Percentiles rank a stretch among this genome's conserved stretches.
Evolutionary conservation across 2,329 filamentous ascomycete species (phyloP).

Genomic region (Sphaceloma murrayae): DNA sequence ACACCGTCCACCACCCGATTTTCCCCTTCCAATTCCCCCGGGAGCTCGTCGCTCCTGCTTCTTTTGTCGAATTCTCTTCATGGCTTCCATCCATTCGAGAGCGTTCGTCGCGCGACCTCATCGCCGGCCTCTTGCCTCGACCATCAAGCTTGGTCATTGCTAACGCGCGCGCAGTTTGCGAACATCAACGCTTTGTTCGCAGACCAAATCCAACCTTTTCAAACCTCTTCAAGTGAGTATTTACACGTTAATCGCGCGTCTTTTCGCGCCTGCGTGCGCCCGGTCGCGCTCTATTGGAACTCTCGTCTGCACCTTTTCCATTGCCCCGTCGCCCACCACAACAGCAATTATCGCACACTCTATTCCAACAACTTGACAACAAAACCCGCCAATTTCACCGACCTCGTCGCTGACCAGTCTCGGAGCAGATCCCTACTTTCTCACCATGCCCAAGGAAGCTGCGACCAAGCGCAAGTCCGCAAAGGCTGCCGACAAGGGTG

Average conservation of each 20-base stretch:
- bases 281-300: neutral
- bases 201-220: neutral
- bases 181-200: neutral
- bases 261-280: neutral
- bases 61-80: slow-evolving; percentile 11
- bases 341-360: neutral
- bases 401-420: slow-evolving; percentile 6
- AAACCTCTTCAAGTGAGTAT: slow-evolving; percentile 5
- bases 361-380: neutral
- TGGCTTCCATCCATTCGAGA: slow-evolving; percentile 3
- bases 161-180: neutral
- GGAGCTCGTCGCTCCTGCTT: slow-evolving; percentile 7
- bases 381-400: no score
- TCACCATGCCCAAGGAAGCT: slow-evolving; percentile 58
- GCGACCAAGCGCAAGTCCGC: slow-evolving; percentile 51
- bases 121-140: slow-evolving; percentile 1
- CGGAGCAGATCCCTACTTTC: neutral
- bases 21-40: slow-evolving; percentile 10
- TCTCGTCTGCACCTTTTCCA: no score
- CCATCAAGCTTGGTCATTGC: neutral
- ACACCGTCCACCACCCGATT: slow-evolving; percentile 12
- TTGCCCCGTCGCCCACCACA: neutral
- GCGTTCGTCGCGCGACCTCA: slow-evolving; percentile 11
- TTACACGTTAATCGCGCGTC: slow-evolving; percentile 7
- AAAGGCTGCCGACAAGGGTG: slow-evolving; percentile 34